Base-by-base conservation (phyloP, 208 protist species). In the Wallacemonas sp. region DNA sequence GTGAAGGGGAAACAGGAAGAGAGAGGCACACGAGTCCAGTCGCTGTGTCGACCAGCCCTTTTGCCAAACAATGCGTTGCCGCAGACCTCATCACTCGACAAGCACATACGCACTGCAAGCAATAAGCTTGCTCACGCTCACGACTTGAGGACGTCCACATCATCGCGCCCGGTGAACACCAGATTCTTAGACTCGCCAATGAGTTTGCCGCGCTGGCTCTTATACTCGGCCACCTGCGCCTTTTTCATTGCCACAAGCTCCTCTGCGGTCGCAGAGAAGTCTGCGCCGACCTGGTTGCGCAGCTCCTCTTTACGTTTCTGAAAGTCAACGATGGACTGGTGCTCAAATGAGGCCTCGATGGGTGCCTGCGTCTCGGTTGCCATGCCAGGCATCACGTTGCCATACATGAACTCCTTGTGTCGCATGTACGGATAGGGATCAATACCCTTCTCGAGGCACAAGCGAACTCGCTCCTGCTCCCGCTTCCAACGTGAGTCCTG, bases 401-500 rank as follows among this genome's bases (percentile, higher is more conserved):
- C 91, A 71, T 86, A 92, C 2, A 93, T 78, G 65, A 78, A 83
- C 17, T 94, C 82, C 78, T 93, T 94, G 66, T 90, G 72, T 8
- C 72, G 77, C 83, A 96, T 88, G 68, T 89, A 91, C 14, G 91
- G 91, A 59, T 92, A 96, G 1, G 91, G 91, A 59, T 96, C 91
- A 45, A 96, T 87, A 49, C 91, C 91, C 67, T 96, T 96, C 69
- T 96, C 86, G 61, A 96, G 76, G 62, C 91, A 96, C 44, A 94
- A 53, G 8, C 88, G 85, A 66, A 94, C 91, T 21, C 88, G 85
- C 68, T 96, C 88, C 68, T 87, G 84, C 74, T 96, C 88, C n/a
- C 74, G 70, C 14, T 62, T 41, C 9, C 56, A 61, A 14, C 91
- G 83, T 8, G 38, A 30, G 61, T 87, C 86, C 17, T 72, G 66